Percentiles rank a stretch among this genome's conserved stretches.
phyloP scores from a whole-genome alignment of 257 asterid species.

The Solanum dulcamara region DNA sequence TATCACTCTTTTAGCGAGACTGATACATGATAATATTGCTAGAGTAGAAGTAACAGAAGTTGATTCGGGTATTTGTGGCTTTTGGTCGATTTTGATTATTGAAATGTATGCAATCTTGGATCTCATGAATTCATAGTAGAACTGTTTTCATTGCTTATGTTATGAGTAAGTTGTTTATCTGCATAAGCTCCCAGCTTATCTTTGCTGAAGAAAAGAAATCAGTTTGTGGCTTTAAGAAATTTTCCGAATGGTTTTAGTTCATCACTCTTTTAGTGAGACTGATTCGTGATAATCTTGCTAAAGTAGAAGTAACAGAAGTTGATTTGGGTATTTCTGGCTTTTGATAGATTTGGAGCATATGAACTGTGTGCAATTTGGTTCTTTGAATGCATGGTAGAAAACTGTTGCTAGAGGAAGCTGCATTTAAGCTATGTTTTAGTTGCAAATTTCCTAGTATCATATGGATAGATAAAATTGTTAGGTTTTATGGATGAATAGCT shows the following conservation, averaged over 20 bases:
- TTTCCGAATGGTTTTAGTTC: background rate
- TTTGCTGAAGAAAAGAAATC: background rate
- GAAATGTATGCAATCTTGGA: background rate
- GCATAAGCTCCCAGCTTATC: background rate
- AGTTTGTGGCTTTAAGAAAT: background rate
- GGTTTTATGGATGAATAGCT: background rate
- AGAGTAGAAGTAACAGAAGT: background rate
- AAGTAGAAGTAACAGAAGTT: background rate
- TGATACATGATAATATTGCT: background rate
- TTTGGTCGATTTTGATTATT: background rate
- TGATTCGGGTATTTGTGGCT: background rate
- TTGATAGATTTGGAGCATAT: background rate
- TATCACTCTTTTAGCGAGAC: background rate
- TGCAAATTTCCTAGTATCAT: background rate
- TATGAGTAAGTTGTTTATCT: background rate
- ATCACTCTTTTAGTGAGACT: background rate
- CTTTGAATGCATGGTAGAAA: background rate
- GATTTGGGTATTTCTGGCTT: background rate
- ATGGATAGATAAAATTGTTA: background rate
- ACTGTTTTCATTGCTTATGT: background rate
- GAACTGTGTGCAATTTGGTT: background rate
- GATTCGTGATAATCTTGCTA: background rate
- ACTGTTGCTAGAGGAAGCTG: background rate
- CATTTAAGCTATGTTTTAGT: background rate
- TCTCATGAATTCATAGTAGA: background rate